phyloP scores from a whole-genome alignment of 352 stramenopile species.

The Plasmopara viticola region DNA sequence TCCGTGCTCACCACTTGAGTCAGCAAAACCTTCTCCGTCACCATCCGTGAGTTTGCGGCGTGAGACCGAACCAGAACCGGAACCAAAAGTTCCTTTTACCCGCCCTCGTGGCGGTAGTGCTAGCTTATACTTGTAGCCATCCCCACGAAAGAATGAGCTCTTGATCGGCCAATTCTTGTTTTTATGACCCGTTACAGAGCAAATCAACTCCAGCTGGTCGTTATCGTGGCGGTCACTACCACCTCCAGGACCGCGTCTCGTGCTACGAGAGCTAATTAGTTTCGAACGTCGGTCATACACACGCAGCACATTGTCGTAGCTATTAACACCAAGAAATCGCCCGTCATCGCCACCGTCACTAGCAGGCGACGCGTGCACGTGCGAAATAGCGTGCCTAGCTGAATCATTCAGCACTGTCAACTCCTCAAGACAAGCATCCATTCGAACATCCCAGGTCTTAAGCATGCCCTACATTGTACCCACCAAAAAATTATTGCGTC shows the following conservation, averaged over 20 bases:
- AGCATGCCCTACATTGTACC: constrained; percentile 52
- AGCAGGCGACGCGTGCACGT: constrained; percentile 71
- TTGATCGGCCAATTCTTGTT: constrained; percentile 91
- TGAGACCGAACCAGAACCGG: constrained; percentile 22
- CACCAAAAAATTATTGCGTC: background rate
- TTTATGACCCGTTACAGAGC: constrained; percentile 78
- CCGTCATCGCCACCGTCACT: constrained; percentile 67
- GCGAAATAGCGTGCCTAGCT: constrained; percentile 71
- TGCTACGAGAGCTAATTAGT: constrained; percentile 57
- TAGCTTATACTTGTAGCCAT: constrained; percentile 85
- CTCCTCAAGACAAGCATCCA: constrained; percentile 74
- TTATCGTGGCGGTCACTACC: constrained; percentile 39
- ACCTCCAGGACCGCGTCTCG: constrained; percentile 19
- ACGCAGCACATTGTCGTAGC: constrained; percentile 86
- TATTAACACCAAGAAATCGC: constrained; percentile 79
- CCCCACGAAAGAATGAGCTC: constrained; percentile 83
- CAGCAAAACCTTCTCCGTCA: constrained; percentile 64
- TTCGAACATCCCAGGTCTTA: constrained; percentile 84
- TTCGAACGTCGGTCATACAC: constrained; percentile 83
- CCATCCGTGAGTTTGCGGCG: constrained; percentile 74
- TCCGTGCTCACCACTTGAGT: constrained; percentile 33
- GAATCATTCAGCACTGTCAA: constrained; percentile 75
- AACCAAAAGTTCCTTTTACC: constrained; percentile 16
- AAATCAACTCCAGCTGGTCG: constrained; percentile 76
- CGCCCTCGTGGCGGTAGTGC: constrained; percentile 32